Evolutionary conservation across 257 asterid genomes (phyloP).

Genomic region (Capsicum pubescens): DNA sequence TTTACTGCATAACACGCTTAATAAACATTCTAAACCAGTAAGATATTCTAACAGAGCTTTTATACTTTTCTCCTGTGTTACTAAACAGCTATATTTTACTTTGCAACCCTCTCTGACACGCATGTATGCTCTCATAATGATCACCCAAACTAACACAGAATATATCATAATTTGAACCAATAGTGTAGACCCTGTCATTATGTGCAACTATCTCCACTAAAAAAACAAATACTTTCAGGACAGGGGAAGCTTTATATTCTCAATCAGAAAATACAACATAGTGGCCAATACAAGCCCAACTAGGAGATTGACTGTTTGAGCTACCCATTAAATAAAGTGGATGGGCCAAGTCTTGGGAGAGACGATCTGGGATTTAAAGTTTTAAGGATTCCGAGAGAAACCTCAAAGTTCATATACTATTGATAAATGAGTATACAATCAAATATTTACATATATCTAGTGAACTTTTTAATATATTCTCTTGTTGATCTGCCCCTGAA

Average conservation of each 20-base stretch:
- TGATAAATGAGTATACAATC: too few relatives aligned
- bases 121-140: neutral
- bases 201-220: too few relatives aligned
- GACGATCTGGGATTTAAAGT: too few relatives aligned
- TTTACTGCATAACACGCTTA: neutral
- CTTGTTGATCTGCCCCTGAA: too few relatives aligned
- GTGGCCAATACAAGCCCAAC: neutral
- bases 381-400: too few relatives aligned
- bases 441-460: too few relatives aligned
- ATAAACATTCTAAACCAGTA: neutral
- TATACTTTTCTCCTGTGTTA: neutral
- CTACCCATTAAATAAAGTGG: neutral
- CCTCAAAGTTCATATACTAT: too few relatives aligned
- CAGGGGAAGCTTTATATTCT: neutral
- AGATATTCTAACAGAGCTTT: neutral
- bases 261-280: neutral
- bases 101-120: neutral
- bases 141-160: neutral
- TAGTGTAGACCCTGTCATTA: neutral
- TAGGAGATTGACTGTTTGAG: neutral
- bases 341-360: too few relatives aligned
- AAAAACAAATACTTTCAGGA: neutral
- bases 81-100: neutral
- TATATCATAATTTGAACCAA: neutral
- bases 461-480: too few relatives aligned